phyloP scores from a whole-genome alignment of 2,329 filamentous ascomycete genomes.

The Colletotrichum siamense region DNA sequence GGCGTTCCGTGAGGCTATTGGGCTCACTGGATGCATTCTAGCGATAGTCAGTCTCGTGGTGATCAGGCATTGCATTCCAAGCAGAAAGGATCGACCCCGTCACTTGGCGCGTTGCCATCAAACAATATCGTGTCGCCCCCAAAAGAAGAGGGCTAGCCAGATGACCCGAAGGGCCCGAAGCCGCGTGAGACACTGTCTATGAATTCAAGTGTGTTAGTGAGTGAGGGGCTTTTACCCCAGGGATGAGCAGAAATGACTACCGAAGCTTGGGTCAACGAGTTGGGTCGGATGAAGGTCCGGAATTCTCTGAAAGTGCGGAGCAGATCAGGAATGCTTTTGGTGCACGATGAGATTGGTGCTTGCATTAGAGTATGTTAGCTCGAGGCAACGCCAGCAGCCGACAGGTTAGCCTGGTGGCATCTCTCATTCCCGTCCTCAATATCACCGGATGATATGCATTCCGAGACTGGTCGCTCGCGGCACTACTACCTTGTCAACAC shows the following conservation, averaged over 20 bases:
- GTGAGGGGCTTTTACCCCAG: neutral
- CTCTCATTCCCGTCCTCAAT: neutral
- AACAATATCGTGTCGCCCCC: neutral
- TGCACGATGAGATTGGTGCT: neutral
- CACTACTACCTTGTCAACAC: neutral
- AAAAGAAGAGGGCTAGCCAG: neutral
- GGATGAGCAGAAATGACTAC: neutral
- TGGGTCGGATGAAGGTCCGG: neutral
- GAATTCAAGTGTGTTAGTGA: neutral
- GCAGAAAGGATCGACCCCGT: neutral
- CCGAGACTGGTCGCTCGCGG: neutral
- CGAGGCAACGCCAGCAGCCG: neutral
- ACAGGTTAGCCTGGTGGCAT: neutral
- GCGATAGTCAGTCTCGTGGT: neutral
- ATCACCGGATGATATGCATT: neutral
- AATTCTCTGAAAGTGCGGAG: neutral
- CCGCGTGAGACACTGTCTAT: neutral
- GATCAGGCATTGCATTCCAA: neutral
- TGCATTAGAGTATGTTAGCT: neutral
- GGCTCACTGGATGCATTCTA: neutral
- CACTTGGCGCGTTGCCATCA: neutral
- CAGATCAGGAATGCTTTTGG: neutral
- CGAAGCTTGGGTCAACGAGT: neutral
- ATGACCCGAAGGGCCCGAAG: neutral
- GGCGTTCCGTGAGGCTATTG: neutral